Conservation (phyloP, 371 early-diverging fungal species). For the Blastocladiella emersonii region DNA sequence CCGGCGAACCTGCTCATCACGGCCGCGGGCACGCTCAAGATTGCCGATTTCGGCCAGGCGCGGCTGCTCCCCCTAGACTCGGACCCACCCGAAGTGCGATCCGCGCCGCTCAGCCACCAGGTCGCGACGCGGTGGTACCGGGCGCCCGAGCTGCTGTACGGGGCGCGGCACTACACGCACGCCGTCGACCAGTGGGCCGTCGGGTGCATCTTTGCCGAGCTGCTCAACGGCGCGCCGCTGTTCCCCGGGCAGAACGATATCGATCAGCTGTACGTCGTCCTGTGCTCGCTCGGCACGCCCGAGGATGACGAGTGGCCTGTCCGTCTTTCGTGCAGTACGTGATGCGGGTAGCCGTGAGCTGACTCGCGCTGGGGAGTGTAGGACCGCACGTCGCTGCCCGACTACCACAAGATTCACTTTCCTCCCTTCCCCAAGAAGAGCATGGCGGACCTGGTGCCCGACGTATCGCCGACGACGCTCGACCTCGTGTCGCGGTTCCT, state of each 20-base stretch:
- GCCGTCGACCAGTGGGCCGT: constrained; percentile 44
- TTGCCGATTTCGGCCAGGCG: constrained; percentile 41
- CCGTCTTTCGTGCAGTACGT: neutral
- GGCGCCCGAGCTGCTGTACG: constrained; percentile 44
- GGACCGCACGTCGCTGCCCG: constrained; percentile 3
- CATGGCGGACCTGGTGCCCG: neutral
- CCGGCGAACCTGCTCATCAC: constrained; percentile 31
- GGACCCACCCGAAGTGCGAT: neutral
- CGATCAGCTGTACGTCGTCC: constrained; percentile 36
- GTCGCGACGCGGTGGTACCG: constrained; percentile 44
- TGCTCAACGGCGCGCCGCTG: constrained; percentile 32
- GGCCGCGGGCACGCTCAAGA: constrained; percentile 24
- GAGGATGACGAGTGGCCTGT: constrained; percentile 33
- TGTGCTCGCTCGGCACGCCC: constrained; percentile 31
- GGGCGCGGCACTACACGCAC: constrained; percentile 30
- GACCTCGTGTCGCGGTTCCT: neutral
- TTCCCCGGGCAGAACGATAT: constrained; percentile 42
- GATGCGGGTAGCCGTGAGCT: too few relatives aligned
- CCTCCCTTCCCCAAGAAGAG: neutral
- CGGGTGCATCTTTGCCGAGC: constrained; percentile 44
- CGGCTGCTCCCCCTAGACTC: constrained; percentile 11
- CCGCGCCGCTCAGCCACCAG: constrained; percentile 29
- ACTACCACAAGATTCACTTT: constrained; percentile 5
- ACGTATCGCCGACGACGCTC: neutral
- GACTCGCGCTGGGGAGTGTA: too few relatives aligned